Base-by-base conservation (phyloP, 2,329 filamentous ascomycete species). In the Stemphylium beticola region DNA sequence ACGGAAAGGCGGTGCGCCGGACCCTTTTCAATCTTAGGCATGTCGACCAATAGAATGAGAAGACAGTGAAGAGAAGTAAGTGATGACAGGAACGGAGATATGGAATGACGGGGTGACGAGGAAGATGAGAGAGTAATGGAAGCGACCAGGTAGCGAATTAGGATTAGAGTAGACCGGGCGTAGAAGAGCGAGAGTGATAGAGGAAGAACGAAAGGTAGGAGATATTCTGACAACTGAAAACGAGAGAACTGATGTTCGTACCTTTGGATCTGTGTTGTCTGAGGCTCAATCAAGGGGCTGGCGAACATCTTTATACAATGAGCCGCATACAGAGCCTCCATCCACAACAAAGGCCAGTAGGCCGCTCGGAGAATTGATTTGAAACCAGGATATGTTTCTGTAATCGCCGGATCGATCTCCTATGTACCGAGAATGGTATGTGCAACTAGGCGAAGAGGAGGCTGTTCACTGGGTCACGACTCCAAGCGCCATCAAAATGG, bases 11-110 rank as follows among this genome's bases (percentile, higher is more conserved):
- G 62, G 61, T 69, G 64, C 57, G 67, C 49, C 55, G 67, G 51
- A 18, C 68, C 58, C 60, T 73, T 76, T 54, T 72, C 71, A 58
- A 76, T 73, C 64, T 80, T 81, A 44, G 79, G 79, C 79, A 81
- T 81, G 64, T 72, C 76, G 65, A 71, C 61, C 62, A 74, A 55
- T 40, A 24, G 37, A 51, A 55, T 50, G 49, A 41, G 46, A 54
- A 53, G 48, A 60, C 52, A 58, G 43, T 51, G 56, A 51, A 58
- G 57, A 66, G 38, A 58, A 37, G 50, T 40, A 42, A 53, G 29
- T 44, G 41, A 57, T 31, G 53, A 40, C 29, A 55, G 44, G 40
- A 54, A 56, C 47, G 40, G 44, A 53, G 59, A 58, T 37, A 32
- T 43, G 52, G 46, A 49, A 52, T 55, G 58, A 60, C 58, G 53